These are phyloP conservation scores for Citeromyces matritensis DNA, from an alignment of 805 yeast genomes.

Conservation along the genomic window DNA sequence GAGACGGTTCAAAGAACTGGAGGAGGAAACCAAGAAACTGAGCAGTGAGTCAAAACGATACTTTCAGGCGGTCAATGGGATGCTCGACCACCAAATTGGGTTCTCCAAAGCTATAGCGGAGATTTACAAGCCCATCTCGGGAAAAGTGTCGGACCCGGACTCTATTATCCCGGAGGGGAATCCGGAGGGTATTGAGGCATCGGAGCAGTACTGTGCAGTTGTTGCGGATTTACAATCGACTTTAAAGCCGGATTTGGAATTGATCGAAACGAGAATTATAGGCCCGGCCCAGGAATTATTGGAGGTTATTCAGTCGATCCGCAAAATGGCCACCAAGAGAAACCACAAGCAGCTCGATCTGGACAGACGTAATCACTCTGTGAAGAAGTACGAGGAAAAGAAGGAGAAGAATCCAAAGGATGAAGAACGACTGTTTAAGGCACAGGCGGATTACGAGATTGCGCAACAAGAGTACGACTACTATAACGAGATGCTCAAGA, in stretches of 20 bases:
- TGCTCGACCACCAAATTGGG: constrained; percentile 87
- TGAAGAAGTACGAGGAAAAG: constrained; percentile 65
- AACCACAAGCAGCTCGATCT: constrained; percentile 90
- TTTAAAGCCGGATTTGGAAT: constrained; percentile 82
- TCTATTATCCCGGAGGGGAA: constrained; percentile 81
- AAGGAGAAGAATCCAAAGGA: constrained; percentile 77
- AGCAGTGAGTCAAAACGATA: constrained; percentile 85
- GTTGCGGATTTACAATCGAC: constrained; percentile 78
- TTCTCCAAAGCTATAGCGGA: constrained; percentile 94
- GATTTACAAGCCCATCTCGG: constrained; percentile 90
- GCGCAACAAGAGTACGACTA: constrained; percentile 95
- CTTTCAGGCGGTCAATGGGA: constrained; percentile 82
- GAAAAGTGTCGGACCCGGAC: constrained; percentile 82
- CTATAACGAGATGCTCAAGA: constrained; percentile 87
- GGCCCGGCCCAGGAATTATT: constrained; percentile 86
- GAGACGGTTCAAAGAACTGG: constrained; percentile 87
- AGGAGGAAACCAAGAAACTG: constrained; percentile 74
- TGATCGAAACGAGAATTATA: constrained; percentile 81
- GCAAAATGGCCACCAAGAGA: constrained; percentile 92
- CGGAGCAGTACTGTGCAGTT: constrained; percentile 80
- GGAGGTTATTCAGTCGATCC: constrained; percentile 63
- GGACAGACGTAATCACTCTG: constrained; percentile 65
- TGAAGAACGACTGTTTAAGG: constrained; percentile 79
- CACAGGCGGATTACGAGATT: constrained; percentile 77
- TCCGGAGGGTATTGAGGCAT: constrained; percentile 92